Base-by-base conservation (phyloP, 1,284 basidiomycete species). In the Cryptococcus jaspeensis region DNA sequence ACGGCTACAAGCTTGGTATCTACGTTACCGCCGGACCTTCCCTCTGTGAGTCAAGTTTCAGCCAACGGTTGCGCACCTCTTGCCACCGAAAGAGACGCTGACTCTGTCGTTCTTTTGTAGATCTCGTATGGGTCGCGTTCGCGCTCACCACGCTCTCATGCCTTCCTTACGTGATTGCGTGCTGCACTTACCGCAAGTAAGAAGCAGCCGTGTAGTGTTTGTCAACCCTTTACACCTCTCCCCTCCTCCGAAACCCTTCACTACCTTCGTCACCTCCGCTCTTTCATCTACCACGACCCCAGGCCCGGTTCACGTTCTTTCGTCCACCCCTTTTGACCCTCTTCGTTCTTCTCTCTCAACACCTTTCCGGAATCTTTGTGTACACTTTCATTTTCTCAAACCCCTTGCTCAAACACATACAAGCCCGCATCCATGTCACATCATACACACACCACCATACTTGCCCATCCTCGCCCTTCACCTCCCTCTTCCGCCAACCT, bases 101-200 rank as follows among this genome's bases (percentile, higher is more conserved):
- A 45, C 28, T 36, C 28, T 3, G 20, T 28, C 20, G 38, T 49
- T 43, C 20, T 47, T 35, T 37, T 6, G n/a, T 57, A 74, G 74
- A 76, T 63, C 64, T 76, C 46, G 68, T 67, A 15, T 79, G 77
- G 77, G 75, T 76, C 9, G 65, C 74, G 15, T 78, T 77, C 60
- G 75, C 63, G n/a, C 59, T 74, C 38, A 66, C 71, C 51, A 58
- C 70, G 8, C 63, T 79, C 28, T 66, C 74, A 16, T 64, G 74
- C 44, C 39, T 69, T n/a, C 77, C 77, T 22, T 78, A 78, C 69
- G 66, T 73, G 25, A 67, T 77, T 42, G 71, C 75, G 41, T 76
- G 71, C 61, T 73, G 67, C 55, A 76, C 76, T 9, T 78, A 67
- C 63, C 63, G 73, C 53, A 65, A 66, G 55, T 67, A 59, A 50